Conservation (phyloP, 805 yeast genomes). For the Naumovozyma castellii region DNA sequence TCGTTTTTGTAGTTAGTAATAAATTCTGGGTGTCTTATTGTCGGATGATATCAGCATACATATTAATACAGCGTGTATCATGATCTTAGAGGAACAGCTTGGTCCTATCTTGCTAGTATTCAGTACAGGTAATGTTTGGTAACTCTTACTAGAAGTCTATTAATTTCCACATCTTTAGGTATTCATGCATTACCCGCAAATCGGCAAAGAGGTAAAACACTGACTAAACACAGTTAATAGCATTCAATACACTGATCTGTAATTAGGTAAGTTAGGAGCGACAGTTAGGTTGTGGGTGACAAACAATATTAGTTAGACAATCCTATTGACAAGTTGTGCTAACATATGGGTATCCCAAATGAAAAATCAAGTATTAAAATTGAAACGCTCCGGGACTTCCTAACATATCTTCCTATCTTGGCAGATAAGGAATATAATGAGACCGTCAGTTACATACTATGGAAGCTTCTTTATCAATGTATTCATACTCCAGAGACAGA, state of each 20-base stretch:
- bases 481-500: slow-evolving; percentile 7
- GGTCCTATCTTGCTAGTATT: background rate
- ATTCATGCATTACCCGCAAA: background rate
- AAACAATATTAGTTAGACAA: too few species aligned
- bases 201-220: background rate
- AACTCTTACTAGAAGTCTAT: too few species aligned
- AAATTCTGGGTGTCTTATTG: background rate
- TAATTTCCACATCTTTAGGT: too few species aligned
- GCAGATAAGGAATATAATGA: slow-evolving; percentile 20
- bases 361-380: background rate
- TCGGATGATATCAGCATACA: slow-evolving; percentile 38
- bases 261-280: too few species aligned
- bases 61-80: slow-evolving; percentile 83
- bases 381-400: slow-evolving; percentile 6
- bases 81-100: slow-evolving; percentile 16
- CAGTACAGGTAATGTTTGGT: too few species aligned
- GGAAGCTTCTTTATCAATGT: slow-evolving; percentile 19
- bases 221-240: background rate
- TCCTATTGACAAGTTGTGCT: background rate
- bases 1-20: slow-evolving; percentile 2
- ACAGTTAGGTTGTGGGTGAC: too few species aligned
- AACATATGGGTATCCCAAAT: background rate
- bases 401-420: slow-evolving; percentile 20
- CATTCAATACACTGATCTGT: too few species aligned
- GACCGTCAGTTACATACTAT: slow-evolving; percentile 18